These are phyloP conservation scores for Barnettozyma sp. DNA, from an alignment of 805 yeast species.

Conservation along the genomic window DNA sequence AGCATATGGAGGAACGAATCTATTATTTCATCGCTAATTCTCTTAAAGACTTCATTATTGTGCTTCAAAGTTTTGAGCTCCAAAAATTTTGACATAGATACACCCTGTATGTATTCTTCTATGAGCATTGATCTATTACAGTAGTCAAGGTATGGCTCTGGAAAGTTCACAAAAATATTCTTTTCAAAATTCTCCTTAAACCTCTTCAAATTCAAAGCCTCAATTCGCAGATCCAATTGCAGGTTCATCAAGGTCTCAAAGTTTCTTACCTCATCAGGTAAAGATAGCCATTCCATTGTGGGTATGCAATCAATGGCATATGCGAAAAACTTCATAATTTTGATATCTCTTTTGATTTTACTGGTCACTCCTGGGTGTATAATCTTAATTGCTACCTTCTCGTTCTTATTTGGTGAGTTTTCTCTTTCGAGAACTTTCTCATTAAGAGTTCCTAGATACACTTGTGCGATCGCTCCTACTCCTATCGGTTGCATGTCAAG, in stretches of 20 bases:
- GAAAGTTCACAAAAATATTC: constrained; percentile 63
- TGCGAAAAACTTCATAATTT: constrained; percentile 81
- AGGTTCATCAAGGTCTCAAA: constrained; percentile 79
- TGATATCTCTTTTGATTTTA: constrained; percentile 71
- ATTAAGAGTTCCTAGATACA: constrained; percentile 66
- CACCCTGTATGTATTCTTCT: constrained; percentile 79
- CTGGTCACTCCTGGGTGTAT: constrained; percentile 80
- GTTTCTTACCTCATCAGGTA: constrained; percentile 91
- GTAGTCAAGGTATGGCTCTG: constrained; percentile 59
- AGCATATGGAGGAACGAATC: constrained; percentile 93
- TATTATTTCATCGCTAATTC: constrained; percentile 71
- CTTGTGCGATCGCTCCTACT: constrained; percentile 99
- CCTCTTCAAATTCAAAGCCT: constrained; percentile 68
- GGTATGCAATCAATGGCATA: constrained; percentile 63
- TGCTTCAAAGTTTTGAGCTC: constrained; percentile 29
- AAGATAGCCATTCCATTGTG: constrained; percentile 94
- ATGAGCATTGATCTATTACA: constrained; percentile 70
- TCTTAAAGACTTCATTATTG: constrained; percentile 53
- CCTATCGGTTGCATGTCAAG: constrained; percentile 76
- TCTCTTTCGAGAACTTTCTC: constrained; percentile 33
- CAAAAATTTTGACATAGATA: constrained; percentile 71
- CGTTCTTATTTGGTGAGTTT: constrained; percentile 31
- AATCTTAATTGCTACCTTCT: constrained; percentile 82
- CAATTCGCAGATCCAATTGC: constrained; percentile 86
- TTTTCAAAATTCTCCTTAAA: constrained; percentile 64